Conservation (phyloP, 192 early-diverging fungal genomes). For the Gamsiella multidivaricata region DNA sequence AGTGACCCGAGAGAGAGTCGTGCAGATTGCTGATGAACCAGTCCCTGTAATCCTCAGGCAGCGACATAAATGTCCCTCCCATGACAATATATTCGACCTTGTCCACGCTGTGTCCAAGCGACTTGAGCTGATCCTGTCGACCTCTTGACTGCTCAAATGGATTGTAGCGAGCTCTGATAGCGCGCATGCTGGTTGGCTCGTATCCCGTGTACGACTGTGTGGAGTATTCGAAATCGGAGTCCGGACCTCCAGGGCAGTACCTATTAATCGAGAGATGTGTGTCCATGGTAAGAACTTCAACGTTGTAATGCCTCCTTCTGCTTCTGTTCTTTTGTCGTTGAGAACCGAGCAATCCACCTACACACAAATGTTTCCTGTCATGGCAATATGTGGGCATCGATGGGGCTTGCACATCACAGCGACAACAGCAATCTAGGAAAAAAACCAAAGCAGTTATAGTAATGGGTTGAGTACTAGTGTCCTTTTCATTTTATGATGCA, state of each 20-base stretch:
- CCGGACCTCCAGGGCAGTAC: constrained; percentile 97
- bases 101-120: constrained; percentile 95
- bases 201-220: constrained; percentile 99
- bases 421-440: constrained; percentile 85
- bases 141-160: constrained; percentile 96
- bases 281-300: neutral
- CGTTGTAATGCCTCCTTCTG: neutral
- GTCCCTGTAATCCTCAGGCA: constrained; percentile 94
- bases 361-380: constrained; percentile 99
- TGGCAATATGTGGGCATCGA: constrained; percentile 97
- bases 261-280: constrained; percentile 32
- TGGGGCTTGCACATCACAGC: constrained; percentile 98
- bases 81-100: constrained; percentile 99
- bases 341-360: constrained; percentile 51
- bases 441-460: neutral
- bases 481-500: neutral
- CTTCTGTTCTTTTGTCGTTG: neutral
- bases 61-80: constrained; percentile 99
- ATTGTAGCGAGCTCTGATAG: constrained; percentile 97
- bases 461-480: neutral
- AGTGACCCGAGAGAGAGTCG: constrained; percentile 94
- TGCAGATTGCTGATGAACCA: constrained; percentile 99
- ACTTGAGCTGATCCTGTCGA: constrained; percentile 93
- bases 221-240: constrained; percentile 99
- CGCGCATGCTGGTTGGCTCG: constrained; percentile 99